Evolutionary conservation across 2,329 filamentous ascomycete species (phyloP), one percentile per base, ranked within the genome.

Genomic region (Arthroderma sp.): DNA sequence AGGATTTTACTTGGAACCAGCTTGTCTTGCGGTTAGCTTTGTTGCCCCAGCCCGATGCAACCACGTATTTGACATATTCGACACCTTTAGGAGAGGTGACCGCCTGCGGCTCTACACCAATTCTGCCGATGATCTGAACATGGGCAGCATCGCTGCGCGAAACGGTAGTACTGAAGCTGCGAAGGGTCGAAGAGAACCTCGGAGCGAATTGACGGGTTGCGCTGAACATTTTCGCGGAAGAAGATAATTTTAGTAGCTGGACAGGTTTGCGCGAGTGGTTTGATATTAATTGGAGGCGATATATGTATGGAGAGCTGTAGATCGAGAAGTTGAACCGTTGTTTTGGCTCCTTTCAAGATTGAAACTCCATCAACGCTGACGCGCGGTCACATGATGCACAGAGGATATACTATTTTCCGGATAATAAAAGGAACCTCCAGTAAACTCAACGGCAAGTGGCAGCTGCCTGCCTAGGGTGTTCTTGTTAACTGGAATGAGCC

Each of bases 101-200:
- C 53, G 87, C 57, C 71, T 95, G 88, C 47, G 91, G 89, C 43
- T 78, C 74, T 55, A 79, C 76, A 49, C 77, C 86, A 42, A 98
- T 78, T 64, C 87, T 83, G 59, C 91, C 91, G 55, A 95, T 75
- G 64, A 98, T 72, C 57, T 80, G 83, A 71, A 98, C 83, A 65
- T 81, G 83, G 54, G 91, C 85, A 53, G 91, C 59, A 50, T 77
- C 74, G 53, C 69, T 68, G 37, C 70, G 56, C 41, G 75, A 64
- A 36, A 78, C 68, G 38, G 82, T 80, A 55, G 80, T 79, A 69
- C 79, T 85, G 76, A 95, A 94, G 59, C 80, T 67, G 66, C 86
- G 85, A 31, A 61, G 52, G 50, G 67, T 52, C 46, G 63, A 51
- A 55, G 47, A 49, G 50, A 55, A 53, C 15, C 51, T 66, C 59